A percentile compares a stretch with the other conserved stretches of the same genome.
These are phyloP conservation scores for Maudiozyma saulgeensis DNA, from an alignment of 805 yeast genomes.

Conservation along the genomic window DNA sequence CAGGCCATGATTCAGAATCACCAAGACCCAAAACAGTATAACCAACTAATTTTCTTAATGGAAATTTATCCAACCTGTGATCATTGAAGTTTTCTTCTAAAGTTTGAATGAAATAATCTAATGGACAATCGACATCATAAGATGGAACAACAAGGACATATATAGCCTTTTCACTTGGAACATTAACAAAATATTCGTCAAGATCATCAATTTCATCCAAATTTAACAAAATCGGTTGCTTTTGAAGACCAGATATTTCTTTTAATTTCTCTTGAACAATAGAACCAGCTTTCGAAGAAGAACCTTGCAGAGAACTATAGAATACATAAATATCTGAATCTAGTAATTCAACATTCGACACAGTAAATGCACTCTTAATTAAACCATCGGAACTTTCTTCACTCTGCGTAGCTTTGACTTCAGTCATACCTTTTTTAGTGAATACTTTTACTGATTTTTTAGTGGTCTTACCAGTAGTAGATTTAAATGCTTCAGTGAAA, in stretches of 20 bases:
- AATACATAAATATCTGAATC: slow-evolving; percentile 58
- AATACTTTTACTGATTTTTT: slow-evolving; percentile 3
- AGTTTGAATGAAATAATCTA: slow-evolving; percentile 77
- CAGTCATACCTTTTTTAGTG: slow-evolving; percentile 3
- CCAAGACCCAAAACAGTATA: slow-evolving; percentile 84
- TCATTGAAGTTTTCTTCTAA: slow-evolving; percentile 74
- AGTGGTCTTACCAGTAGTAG: not conserved
- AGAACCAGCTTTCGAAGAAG: slow-evolving; percentile 63
- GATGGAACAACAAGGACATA: slow-evolving; percentile 78
- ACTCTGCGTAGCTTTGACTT: not conserved
- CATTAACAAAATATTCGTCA: slow-evolving; percentile 67
- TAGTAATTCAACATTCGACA: slow-evolving; percentile 35
- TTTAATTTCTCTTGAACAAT: slow-evolving; percentile 35
- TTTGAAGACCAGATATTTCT: slow-evolving; percentile 19
- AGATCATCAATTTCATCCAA: slow-evolving; percentile 77
- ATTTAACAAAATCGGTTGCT: slow-evolving; percentile 48
- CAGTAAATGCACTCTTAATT: slow-evolving; percentile 29
- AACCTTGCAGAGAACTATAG: slow-evolving; percentile 80
- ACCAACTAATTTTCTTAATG: slow-evolving; percentile 59
- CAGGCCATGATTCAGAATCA: slow-evolving; percentile 78
- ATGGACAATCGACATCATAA: slow-evolving; percentile 85
- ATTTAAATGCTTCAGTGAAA: slow-evolving; percentile 31
- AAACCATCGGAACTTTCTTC: slow-evolving; percentile 21
- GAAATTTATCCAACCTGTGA: slow-evolving; percentile 76
- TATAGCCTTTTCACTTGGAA: slow-evolving; percentile 46